phyloP scores from a whole-genome alignment of 73 alveolate species.

The Blepharisma stoltei region DNA sequence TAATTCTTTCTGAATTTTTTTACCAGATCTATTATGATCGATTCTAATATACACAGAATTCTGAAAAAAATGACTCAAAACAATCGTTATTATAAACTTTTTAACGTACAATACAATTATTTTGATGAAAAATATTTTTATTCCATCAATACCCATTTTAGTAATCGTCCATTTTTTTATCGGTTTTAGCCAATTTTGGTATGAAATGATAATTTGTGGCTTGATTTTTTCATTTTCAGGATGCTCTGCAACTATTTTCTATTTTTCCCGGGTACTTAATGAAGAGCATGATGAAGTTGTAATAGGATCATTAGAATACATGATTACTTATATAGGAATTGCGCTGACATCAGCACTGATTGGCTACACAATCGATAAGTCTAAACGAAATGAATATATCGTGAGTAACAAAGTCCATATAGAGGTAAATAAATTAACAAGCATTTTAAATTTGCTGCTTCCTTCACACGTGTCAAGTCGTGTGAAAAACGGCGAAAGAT shows the following conservation, averaged over 20 bases:
- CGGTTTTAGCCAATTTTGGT: background rate
- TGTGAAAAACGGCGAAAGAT: constrained; percentile 57
- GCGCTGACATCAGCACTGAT: background rate
- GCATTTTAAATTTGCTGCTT: constrained; percentile 52
- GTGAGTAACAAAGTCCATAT: background rate
- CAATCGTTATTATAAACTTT: no score
- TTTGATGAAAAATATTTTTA: no score
- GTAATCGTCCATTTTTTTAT: no score
- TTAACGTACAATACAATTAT: no score
- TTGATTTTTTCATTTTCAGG: background rate
- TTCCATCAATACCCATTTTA: no score
- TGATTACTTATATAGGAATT: background rate
- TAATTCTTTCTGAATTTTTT: no score
- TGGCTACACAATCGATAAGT: constrained; percentile 29
- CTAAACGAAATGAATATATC: constrained; percentile 29
- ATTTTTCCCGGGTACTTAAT: background rate
- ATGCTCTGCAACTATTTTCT: background rate
- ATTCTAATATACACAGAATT: no score
- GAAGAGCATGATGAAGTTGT: background rate
- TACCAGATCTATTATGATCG: no score
- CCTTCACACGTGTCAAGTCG: constrained; percentile 71
- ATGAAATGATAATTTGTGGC: background rate
- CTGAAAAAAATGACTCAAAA: no score
- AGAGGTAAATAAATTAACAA: constrained; percentile 35
- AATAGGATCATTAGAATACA: background rate